Percentiles rank a stretch among this genome's conserved stretches.
These are phyloP conservation scores for Globisporangium lucens DNA, from an alignment of 352 stramenopile species.

Conservation along the genomic window DNA sequence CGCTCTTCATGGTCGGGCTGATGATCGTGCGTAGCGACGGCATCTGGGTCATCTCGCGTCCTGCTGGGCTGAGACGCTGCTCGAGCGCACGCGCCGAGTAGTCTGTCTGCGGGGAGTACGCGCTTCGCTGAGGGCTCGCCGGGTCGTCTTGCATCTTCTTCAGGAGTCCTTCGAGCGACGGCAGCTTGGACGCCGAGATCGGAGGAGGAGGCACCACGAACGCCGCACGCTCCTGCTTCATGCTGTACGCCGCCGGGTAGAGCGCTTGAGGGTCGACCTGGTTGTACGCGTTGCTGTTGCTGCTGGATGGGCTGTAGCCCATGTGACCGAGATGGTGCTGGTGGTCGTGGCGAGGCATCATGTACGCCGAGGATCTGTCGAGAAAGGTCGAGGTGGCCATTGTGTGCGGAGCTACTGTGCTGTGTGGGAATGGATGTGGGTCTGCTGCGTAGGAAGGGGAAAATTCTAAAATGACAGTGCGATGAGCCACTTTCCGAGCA, in stretches of 20 bases:
- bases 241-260: slow-evolving; percentile 8
- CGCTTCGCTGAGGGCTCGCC: slow-evolving; percentile 17
- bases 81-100: slow-evolving; percentile 3
- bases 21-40: slow-evolving; percentile 54
- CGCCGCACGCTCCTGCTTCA: slow-evolving; percentile 10
- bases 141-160: slow-evolving; percentile 53
- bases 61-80: slow-evolving; percentile 26
- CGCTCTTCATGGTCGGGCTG: slow-evolving; percentile 35
- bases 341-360: slow-evolving; percentile 28
- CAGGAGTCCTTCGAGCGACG: slow-evolving; percentile 60
- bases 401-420: neutral
- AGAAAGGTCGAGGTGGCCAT: slow-evolving; percentile 29
- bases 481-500: neutral
- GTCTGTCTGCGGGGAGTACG: slow-evolving; percentile 8
- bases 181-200: slow-evolving; percentile 40
- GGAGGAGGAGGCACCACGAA: slow-evolving; percentile 22
- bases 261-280: slow-evolving; percentile 9
- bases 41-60: slow-evolving; percentile 28
- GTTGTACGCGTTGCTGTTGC: neutral
- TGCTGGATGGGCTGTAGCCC: slow-evolving; percentile 20
- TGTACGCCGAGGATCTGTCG: slow-evolving; percentile 19
- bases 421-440: neutral
- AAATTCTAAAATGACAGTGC: slow-evolving; percentile 13
- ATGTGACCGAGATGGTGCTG: slow-evolving; percentile 5
- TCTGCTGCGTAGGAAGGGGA: neutral